Evolutionary conservation across 2,329 filamentous ascomycete species (phyloP).

Genomic region (Fusarium ramigenum): DNA sequence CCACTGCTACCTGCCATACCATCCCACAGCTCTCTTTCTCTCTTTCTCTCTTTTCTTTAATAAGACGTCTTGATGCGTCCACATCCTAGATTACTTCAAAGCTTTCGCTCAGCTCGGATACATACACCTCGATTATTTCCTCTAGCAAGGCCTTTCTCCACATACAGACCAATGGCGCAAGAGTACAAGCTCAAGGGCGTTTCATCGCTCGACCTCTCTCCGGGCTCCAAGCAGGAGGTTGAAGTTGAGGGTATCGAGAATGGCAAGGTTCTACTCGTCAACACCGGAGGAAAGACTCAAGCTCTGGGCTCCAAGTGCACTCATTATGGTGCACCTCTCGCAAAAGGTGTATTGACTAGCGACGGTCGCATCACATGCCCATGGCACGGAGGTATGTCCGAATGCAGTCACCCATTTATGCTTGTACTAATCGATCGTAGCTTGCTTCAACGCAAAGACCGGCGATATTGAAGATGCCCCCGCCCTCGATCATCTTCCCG

Average conservation of each 20-base stretch:
- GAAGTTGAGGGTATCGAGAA: constrained; percentile 90
- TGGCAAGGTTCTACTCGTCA: constrained; percentile 87
- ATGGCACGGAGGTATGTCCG: constrained; percentile 87
- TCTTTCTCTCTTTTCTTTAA: background rate
- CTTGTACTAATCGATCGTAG: constrained; percentile 54
- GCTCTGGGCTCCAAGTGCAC: constrained; percentile 86
- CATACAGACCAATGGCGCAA: constrained; percentile 57
- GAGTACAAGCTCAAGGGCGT: constrained; percentile 81
- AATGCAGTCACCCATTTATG: background rate
- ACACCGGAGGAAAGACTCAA: constrained; percentile 78
- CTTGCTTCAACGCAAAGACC: constrained; percentile 89
- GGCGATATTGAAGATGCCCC: constrained; percentile 97
- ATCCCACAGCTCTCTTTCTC: background rate
- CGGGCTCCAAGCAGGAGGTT: constrained; percentile 85
- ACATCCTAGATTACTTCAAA: constrained; percentile 17
- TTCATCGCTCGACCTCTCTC: constrained; percentile 76
- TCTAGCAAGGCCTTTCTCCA: constrained; percentile 36
- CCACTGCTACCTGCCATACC: background rate
- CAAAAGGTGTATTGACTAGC: constrained; percentile 83
- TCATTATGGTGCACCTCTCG: constrained; percentile 91
- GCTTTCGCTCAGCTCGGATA: constrained; percentile 19
- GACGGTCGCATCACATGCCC: constrained; percentile 90
- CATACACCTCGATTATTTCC: constrained; percentile 13
- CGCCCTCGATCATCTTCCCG: constrained; percentile 84
- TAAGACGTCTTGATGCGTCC: constrained; percentile 34